Conservation (phyloP, 495 filamentous ascomycete genomes). For the Aspergillus nanangensis region DNA sequence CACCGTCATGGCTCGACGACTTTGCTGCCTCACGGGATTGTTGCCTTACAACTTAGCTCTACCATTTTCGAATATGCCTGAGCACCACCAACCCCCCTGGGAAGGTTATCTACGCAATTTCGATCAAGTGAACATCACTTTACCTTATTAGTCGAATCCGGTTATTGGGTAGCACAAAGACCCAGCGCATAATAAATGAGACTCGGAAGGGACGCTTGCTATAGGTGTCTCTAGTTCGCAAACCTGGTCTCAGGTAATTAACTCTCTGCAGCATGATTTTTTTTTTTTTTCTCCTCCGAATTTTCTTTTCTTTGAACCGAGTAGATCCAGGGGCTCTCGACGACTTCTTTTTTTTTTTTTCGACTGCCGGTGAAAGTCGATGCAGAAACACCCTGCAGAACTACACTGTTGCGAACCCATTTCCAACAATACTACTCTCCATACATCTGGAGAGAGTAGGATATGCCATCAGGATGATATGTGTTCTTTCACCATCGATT, state of each 20-base stretch:
- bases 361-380: no score
- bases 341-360: no score
- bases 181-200: conserved; percentile 8
- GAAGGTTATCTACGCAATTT: not conserved
- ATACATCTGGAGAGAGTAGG: no score
- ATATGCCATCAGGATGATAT: no score
- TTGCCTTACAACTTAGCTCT: conserved; percentile 13
- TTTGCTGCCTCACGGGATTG: conserved; percentile 17
- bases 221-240: not conserved
- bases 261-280: no score
- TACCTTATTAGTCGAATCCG: conserved; percentile 13
- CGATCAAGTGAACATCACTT: not conserved
- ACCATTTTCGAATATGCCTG: not conserved
- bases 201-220: not conserved
- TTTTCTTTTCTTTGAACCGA: no score
- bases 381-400: no score
- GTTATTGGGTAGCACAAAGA: conserved; percentile 16
- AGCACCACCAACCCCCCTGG: not conserved
- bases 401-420: no score
- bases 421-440: no score
- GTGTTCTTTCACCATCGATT: no score
- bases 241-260: not conserved
- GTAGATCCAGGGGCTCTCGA: no score
- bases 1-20: conserved; percentile 10
- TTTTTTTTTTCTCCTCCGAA: no score